Evolutionary conservation across 1,139 yeast species (phyloP).

Genomic region (Hyphopichia buzzinii): DNA sequence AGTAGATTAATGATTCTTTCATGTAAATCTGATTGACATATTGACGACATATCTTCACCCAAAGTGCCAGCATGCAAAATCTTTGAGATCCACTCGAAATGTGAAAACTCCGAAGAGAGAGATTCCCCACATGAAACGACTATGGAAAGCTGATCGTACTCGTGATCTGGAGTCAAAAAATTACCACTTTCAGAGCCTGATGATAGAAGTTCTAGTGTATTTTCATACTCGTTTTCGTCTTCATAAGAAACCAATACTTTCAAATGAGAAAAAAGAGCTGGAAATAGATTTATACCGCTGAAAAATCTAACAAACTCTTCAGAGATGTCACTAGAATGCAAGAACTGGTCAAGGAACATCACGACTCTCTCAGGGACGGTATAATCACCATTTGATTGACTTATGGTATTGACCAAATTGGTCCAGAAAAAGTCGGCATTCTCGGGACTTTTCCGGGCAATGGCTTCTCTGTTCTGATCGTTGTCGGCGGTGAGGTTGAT

Average conservation of each 20-base stretch:
- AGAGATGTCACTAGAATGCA: slow-evolving; percentile 25
- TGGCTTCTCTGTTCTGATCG: slow-evolving; percentile 27
- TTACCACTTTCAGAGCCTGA: background rate
- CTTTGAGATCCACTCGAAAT: slow-evolving; percentile 10
- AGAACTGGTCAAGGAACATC: slow-evolving; percentile 34
- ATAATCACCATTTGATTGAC: slow-evolving; percentile 1
- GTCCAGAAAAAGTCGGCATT: slow-evolving; percentile 22
- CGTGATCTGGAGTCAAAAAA: background rate
- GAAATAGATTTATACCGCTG: slow-evolving; percentile 8
- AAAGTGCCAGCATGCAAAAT: slow-evolving; percentile 16
- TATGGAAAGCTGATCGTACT: background rate
- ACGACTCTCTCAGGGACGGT: slow-evolving; percentile 13
- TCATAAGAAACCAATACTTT: background rate
- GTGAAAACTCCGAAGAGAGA: background rate
- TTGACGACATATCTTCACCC: slow-evolving; percentile 13
- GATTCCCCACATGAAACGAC: background rate
- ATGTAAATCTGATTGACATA: background rate
- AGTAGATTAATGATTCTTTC: background rate
- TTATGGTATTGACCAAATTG: slow-evolving; percentile 4
- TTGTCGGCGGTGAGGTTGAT: slow-evolving; percentile 39
- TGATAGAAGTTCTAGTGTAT: background rate
- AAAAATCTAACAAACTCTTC: slow-evolving; percentile 16
- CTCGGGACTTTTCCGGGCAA: slow-evolving; percentile 11
- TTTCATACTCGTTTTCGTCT: slow-evolving; percentile 6
- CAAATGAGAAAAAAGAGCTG: background rate